Percentiles rank a stretch among this genome's conserved stretches.
These are phyloP conservation scores for Podila epicladia DNA, from an alignment of 192 early-diverging fungal species.

Conservation along the genomic window DNA sequence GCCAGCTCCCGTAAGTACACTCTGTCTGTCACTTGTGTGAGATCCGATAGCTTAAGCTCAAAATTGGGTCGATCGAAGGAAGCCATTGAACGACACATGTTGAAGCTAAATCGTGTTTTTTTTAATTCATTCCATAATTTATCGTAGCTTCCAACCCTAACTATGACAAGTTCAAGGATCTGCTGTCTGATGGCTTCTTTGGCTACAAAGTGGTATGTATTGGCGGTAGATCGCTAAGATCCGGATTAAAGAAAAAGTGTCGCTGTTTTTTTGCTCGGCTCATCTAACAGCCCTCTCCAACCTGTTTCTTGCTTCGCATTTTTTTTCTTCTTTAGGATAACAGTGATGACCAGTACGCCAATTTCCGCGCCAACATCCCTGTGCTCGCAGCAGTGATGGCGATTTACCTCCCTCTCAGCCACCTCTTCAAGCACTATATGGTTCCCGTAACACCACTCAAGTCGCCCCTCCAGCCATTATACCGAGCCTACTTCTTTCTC, in stretches of 20 bases:
- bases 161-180: slow-evolving; percentile 51
- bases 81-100: not conserved
- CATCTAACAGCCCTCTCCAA: not conserved
- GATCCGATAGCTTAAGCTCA: too few relatives aligned
- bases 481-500: slow-evolving; percentile 64
- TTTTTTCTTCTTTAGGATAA: slow-evolving; percentile 63
- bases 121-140: not conserved
- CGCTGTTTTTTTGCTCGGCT: not conserved
- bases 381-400: slow-evolving; percentile 57
- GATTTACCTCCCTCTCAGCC: slow-evolving; percentile 59
- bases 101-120: not conserved
- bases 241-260: not conserved
- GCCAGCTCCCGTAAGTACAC: slow-evolving; percentile 60
- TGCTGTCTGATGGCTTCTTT: slow-evolving; percentile 51
- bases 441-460: slow-evolving; percentile 38
- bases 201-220: slow-evolving; percentile 42
- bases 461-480: slow-evolving; percentile 42
- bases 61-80: too few relatives aligned
- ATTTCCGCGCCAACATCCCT: slow-evolving; percentile 73
- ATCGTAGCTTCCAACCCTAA: slow-evolving; percentile 40
- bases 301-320: not conserved
- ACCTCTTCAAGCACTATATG: slow-evolving; percentile 50
- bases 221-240: not conserved
- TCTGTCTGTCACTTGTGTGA: too few relatives aligned
- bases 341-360: slow-evolving; percentile 75